Evolutionary conservation across 352 stramenopile genomes (phyloP), one percentile per base, ranked within the genome.

Genomic region (Elongisporangium prolatum): DNA sequence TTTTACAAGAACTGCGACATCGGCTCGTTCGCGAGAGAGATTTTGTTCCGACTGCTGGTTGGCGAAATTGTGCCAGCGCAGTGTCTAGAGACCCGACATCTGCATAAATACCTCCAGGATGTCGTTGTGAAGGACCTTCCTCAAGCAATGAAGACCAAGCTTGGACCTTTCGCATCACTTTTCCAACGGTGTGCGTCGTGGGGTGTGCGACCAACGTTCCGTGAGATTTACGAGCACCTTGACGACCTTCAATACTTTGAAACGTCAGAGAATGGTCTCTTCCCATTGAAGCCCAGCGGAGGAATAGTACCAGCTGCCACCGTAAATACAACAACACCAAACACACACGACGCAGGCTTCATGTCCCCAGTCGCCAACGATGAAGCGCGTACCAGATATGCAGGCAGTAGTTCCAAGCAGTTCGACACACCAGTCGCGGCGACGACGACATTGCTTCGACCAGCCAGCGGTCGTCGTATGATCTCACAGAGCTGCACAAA

Each of bases 1-100:
- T 94, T 94, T 49, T 82, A 74, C 68, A 94, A 94, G 57, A 94
- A 94, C 67, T 84, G 70, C 34, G 84, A 94, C 64, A 69, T 94
- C 47, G 84, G 84, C 2, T 73, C 80, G 7, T 94, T 94, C 37
- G 84, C 77, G 1, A 68, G 84, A 10, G 84, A 94, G 58, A 89
- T 94, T 22, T 49, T 94, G 20, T 94, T 84, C 51, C 84, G 84
- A 1, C 59, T 94, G 22, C 65, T 94, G 0, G 84, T 94, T 10
- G 84, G 84, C 8, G 84, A 94, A 59, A 86, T 91, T 52, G 78
- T 94, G 24, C 84, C 84, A 3, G 70, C 84, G 48, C 70, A 82
- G 47, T 88, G 67, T 40, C 71, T 89, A 3, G 80, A 94, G 60
- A 91, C 78, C 14, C 78, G 84, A 7, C 87, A 66, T 52, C 68